phyloP scores from a whole-genome alignment of 257 asterid species.

The Nicotiana attenuata region DNA sequence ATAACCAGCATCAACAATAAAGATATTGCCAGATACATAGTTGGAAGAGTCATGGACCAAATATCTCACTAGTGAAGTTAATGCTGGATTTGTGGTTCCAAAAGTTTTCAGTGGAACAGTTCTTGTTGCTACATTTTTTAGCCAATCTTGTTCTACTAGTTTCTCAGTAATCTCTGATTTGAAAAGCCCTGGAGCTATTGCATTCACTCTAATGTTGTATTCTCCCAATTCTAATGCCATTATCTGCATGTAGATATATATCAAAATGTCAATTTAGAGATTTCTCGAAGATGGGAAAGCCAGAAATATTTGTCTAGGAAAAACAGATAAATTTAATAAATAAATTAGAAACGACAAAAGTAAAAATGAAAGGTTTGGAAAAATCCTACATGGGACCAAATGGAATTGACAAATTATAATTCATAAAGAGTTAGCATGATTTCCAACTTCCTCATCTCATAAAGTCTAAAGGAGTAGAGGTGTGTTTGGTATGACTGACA shows the following conservation, averaged over 20 bases:
- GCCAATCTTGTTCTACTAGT: slow-evolving; percentile 45
- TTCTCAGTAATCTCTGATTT: too few species aligned
- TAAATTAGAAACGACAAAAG: too few species aligned
- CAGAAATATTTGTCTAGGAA: too few species aligned
- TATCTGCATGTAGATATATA: not conserved
- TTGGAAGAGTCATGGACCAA: slow-evolving; percentile 58
- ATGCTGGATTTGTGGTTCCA: slow-evolving; percentile 59
- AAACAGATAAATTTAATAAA: too few species aligned
- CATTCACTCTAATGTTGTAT: too few species aligned
- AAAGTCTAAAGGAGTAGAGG: not conserved
- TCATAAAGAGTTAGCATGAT: not conserved
- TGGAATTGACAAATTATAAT: not conserved
- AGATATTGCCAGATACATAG: slow-evolving; percentile 53
- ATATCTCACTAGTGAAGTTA: slow-evolving; percentile 12
- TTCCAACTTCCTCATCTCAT: not conserved
- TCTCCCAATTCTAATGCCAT: too few species aligned
- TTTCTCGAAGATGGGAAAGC: too few species aligned
- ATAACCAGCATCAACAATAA: slow-evolving; percentile 53
- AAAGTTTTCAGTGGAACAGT: slow-evolving; percentile 43
- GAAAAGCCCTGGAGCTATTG: too few species aligned
- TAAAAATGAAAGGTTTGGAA: too few species aligned
- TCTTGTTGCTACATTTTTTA: slow-evolving; percentile 34
- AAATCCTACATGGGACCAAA: too few species aligned
- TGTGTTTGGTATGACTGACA: too few species aligned
- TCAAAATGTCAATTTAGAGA: too few species aligned